Base-by-base conservation (phyloP, 352 stramenopile genomes). In the Globisporangium irregulare region DNA sequence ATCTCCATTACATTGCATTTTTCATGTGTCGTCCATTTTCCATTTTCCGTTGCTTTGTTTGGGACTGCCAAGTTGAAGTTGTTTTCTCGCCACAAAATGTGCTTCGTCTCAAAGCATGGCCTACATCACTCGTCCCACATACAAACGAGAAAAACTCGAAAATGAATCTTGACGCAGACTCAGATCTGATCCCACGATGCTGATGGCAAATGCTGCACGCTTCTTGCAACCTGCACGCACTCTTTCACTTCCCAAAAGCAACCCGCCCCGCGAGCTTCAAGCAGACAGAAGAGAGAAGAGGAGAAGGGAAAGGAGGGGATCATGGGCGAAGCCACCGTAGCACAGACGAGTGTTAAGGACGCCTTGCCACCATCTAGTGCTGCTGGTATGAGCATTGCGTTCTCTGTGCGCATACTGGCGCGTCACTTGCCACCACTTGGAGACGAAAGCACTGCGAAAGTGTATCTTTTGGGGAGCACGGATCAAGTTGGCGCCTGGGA, bases 401-500 rank as follows among this genome's bases (percentile, higher is more conserved):
- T 87, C 50, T 53, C 27, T 4, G 69, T 86, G 60, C 76, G 80
- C 2, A 53, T 86, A 54, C 60, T 86, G 25, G 36, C 62, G 57
- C 66, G 57, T 7, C 56, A 73, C 66, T 61, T 66, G 32, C 41
- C 38, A 4, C 18, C 15, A 0, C 5, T 27, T 46, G 57, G 27
- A 32, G 22, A 48, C 48, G 69, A 81, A 20, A 29, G 3, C 38
- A 48, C n/a, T 14, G 68, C 53, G 24, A 71, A 75, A 25, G 70
- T 93, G 54, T 90, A 73, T 64, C 43, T 93, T 14, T 43, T 92
- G 22, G 86, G 86, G 7, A 88, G 74, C 61, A 72, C 66, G 1
- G 6, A 38, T 8, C 82, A 93, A 67, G 66, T 94, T 9, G 87
- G 87, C 29, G 73, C 76, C 9, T 94, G 86, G 86, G 75, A 90